A percentile compares a stretch with the other conserved stretches of the same genome.
phyloP scores from a whole-genome alignment of 31 red algal species.

The Odonthalia washingtoniensis region DNA sequence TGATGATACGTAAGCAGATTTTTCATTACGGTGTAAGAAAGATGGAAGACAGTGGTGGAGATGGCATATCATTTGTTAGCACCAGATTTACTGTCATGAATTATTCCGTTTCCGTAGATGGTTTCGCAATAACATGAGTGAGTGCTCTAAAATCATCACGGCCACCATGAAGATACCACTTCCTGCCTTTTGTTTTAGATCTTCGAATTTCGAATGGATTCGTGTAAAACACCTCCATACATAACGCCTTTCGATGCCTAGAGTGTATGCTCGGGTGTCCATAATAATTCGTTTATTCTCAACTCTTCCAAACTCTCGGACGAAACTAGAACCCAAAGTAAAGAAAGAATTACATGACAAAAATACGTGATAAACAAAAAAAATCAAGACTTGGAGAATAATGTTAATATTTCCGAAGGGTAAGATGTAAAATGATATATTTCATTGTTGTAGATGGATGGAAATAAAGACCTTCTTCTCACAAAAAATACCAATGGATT shows the following conservation, averaged over 20 bases:
- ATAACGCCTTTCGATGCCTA: constrained; percentile 89
- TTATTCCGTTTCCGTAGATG: neutral
- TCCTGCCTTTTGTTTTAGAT: constrained; percentile 45
- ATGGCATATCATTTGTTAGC: no score
- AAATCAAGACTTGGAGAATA: neutral
- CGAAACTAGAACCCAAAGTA: constrained; percentile 30
- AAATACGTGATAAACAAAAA: no score
- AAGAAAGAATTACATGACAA: no score
- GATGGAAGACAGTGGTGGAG: neutral
- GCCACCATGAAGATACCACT: constrained; percentile 51
- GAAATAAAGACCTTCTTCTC: neutral
- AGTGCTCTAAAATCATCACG: constrained; percentile 69
- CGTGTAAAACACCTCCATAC: constrained; percentile 66
- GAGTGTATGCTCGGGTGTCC: constrained; percentile 65
- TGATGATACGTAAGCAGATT: constrained; percentile 28
- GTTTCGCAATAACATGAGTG: neutral
- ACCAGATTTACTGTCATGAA: no score
- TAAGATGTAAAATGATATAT: no score
- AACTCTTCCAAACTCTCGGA: constrained; percentile 31
- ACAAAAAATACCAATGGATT: no score
- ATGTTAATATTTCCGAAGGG: no score
- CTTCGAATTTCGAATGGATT: constrained; percentile 50
- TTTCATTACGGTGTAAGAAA: constrained; percentile 1
- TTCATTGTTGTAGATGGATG: no score
- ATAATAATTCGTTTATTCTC: constrained; percentile 77